A percentile compares a stretch with the other conserved stretches of the same genome.
Conservation (phyloP, 257 asterid species). For the Solanum stenotomum region DNA sequence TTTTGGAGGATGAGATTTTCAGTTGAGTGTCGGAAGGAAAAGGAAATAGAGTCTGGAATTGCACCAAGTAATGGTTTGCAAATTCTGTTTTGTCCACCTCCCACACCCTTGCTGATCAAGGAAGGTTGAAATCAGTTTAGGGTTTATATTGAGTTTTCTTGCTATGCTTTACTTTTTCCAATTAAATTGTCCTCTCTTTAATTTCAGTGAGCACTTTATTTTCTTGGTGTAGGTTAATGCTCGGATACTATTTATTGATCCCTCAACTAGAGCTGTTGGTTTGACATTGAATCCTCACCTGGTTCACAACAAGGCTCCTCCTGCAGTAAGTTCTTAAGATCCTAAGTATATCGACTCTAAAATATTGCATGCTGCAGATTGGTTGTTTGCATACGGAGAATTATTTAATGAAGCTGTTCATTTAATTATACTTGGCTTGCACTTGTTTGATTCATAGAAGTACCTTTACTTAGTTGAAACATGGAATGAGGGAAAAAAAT, state of each 20-base stretch:
- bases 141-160: not conserved
- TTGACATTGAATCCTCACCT: conserved; percentile 81
- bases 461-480: not conserved
- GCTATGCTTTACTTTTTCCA: not conserved
- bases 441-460: not conserved
- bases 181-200: not conserved
- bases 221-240: conserved; percentile 61
- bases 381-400: not conserved
- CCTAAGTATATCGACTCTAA: not conserved
- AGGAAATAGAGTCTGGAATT: not conserved
- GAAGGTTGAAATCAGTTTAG: not conserved
- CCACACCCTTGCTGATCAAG: not conserved
- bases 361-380: not conserved
- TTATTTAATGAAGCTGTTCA: not conserved
- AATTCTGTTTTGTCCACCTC: not conserved
- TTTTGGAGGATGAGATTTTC: not conserved
- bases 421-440: not conserved
- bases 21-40: not conserved
- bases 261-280: conserved; percentile 92
- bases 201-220: not conserved
- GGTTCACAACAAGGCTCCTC: conserved; percentile 67
- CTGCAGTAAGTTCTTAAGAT: conserved; percentile 53
- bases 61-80: not conserved
- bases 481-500: not conserved
- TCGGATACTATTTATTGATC: conserved; percentile 91